A percentile compares a stretch with the other conserved stretches of the same genome.
phyloP scores from a whole-genome alignment of 352 stramenopile genomes.

The Thraustochytrium sp. region DNA sequence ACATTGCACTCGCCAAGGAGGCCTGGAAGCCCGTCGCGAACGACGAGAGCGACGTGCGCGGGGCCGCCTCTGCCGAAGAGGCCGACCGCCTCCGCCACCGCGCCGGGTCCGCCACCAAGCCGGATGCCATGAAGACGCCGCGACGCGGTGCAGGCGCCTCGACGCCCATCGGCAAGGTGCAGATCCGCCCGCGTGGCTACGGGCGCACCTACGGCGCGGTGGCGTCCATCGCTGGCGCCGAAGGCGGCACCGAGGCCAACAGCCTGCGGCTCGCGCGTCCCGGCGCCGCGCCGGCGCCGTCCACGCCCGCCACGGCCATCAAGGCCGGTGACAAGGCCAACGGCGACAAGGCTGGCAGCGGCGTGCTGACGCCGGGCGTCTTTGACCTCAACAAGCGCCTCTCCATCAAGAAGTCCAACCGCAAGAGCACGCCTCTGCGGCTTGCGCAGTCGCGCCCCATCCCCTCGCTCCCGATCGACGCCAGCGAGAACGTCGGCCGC shows the following conservation, averaged over 20 bases:
- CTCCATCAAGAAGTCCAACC: conserved; percentile 19
- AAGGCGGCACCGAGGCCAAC: not conserved
- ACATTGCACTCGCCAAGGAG: conserved; percentile 28
- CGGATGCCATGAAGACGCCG: not conserved
- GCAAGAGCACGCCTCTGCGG: not conserved
- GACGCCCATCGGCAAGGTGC: conserved; percentile 1
- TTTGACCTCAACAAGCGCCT: conserved; percentile 39
- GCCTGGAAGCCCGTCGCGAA: conserved; percentile 20
- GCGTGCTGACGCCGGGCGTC: conserved; percentile 17
- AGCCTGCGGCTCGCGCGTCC: not conserved
- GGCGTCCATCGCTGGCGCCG: not conserved
- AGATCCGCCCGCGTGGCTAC: conserved; percentile 25
- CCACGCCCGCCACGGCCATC: not conserved
- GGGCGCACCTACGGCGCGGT: conserved; percentile 28
- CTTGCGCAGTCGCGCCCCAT: not conserved
- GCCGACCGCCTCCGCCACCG: not conserved
- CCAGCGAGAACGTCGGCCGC: not conserved
- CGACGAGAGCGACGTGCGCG: not conserved
- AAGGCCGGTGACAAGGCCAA: not conserved
- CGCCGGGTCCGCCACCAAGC: not conserved
- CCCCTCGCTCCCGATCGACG: not conserved
- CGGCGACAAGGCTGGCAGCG: not conserved
- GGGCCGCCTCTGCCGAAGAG: not conserved
- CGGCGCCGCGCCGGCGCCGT: not conserved
- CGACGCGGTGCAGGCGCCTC: not conserved